Conservation (phyloP, 2,329 filamentous ascomycete genomes). For the Neophaeococcomyces aloes region DNA sequence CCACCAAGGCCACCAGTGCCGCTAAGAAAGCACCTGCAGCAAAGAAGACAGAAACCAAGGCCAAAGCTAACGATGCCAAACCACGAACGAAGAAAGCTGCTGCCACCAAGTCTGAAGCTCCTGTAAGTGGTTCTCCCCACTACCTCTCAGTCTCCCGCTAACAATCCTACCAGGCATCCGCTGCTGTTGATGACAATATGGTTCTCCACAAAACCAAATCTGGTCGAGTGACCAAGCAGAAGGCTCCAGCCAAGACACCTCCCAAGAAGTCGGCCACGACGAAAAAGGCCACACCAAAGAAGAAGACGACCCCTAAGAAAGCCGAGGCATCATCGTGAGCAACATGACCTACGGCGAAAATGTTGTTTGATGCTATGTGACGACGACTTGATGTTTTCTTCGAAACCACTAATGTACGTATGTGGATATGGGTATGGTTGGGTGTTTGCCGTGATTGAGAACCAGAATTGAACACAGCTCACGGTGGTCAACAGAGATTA, state of each 20-base stretch:
- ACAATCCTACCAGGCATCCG: slow-evolving; percentile 43
- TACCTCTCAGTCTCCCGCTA: slow-evolving; percentile 14
- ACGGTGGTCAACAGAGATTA: neutral
- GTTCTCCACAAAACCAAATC: slow-evolving; percentile 74
- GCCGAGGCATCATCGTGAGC: slow-evolving; percentile 23
- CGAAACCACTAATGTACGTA: slow-evolving; percentile 4
- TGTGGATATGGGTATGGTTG: slow-evolving; percentile 3
- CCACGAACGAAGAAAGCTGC: slow-evolving; percentile 26
- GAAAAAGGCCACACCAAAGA: slow-evolving; percentile 39
- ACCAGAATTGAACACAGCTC: neutral
- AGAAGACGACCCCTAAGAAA: slow-evolving; percentile 34
- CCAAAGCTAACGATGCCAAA: slow-evolving; percentile 41
- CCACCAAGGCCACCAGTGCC: slow-evolving; percentile 31
- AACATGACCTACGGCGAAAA: neutral
- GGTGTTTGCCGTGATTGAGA: neutral
- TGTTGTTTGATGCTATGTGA: slow-evolving; percentile 2
- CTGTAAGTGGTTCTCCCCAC: slow-evolving; percentile 16
- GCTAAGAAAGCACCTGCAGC: slow-evolving; percentile 34
- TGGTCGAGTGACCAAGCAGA: slow-evolving; percentile 67
- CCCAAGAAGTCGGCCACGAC: slow-evolving; percentile 37
- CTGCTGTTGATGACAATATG: slow-evolving; percentile 58
- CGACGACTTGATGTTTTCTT: slow-evolving; percentile 6
- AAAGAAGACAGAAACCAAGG: slow-evolving; percentile 39
- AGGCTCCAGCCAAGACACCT: slow-evolving; percentile 33
- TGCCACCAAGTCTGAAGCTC: slow-evolving; percentile 22